Conservation (phyloP, 805 yeast species). For the Saturnispora besseyi region DNA sequence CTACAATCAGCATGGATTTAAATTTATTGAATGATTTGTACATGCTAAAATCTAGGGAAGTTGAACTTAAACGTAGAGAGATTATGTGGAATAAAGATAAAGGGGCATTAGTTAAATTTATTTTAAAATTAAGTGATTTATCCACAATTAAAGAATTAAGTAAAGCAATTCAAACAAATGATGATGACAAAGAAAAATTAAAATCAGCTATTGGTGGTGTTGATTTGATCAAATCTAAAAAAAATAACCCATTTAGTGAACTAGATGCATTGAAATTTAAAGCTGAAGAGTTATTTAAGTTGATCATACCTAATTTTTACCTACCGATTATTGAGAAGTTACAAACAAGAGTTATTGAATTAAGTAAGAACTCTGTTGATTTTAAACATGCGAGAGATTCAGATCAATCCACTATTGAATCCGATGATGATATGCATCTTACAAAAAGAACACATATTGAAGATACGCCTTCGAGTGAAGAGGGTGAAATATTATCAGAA, state of each 20-base stretch:
- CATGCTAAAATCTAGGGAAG: not conserved
- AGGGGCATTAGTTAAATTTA: not conserved
- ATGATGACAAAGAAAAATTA: not conserved
- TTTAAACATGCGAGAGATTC: not conserved
- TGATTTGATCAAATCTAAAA: not conserved
- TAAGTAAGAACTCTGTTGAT: not conserved
- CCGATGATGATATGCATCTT: not conserved
- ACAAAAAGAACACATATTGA: not conserved
- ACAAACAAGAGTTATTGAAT: not conserved
- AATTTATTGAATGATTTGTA: conserved; percentile 10
- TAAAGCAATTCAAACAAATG: not conserved
- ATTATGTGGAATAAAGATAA: conserved; percentile 2
- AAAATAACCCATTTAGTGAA: not conserved
- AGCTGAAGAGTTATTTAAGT: not conserved
- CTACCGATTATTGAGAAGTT: conserved; percentile 4
- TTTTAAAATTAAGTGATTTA: conserved; percentile 2
- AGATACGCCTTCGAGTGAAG: not conserved
- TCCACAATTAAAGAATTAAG: not conserved
- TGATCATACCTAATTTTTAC: conserved; percentile 2
- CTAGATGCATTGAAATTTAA: not conserved
- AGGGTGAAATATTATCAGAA: not conserved
- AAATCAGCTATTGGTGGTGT: not conserved
- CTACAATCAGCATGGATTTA: conserved; percentile 6
- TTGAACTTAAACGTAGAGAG: not conserved
- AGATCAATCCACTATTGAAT: not conserved